Evolutionary conservation across 768 basidiomycete species (phyloP), one percentile per base, ranked within the genome.

Genomic region (Terana coerulea): DNA sequence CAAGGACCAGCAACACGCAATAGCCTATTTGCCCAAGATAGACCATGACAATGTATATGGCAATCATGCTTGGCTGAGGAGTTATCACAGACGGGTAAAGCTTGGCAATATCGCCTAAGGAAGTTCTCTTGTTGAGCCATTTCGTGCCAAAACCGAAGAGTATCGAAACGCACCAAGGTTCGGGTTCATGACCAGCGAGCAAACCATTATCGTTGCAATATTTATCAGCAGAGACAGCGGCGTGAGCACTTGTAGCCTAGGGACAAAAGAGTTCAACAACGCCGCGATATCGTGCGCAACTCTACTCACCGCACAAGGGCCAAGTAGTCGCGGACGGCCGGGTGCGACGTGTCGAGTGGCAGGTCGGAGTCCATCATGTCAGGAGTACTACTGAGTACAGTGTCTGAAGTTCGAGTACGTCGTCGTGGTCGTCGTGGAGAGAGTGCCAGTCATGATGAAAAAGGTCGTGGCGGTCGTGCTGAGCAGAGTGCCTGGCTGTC

Each of bases 161-260:
- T 21, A 45, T 1, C n/a, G 15, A n/a, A 6, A 25, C 69, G 49
- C 51, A 77, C 81, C 64, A 10, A 90, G 74, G 21, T 80, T 81
- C 0, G 92, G 92, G 17, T 72, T 77, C 25, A 86, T 74, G 17
- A 92, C 72, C 8, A 82, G 55, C 0, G 84, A 65, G 62, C 92
- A 95, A 3, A 91, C 77, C 30, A 87, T 60, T 42, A 86, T 72
- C 1, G 81, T 75, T 0, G 84, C 86, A 36, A 95, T 81, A 61
- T 88, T 88, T 51, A 94, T 80, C 57, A 93, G 75, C 8, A 95
- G 74, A 1, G 88, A 87, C 1, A 95, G 72, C 0, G 93, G 93
- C 0, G 92, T 92, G 40, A 94, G 70, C 19, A 95, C 89, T 64
- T 97, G 93, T 3, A 97, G 77, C 41, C 88, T 79, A 54, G 7